Evolutionary conservation across 306 rosid species (phyloP).

Genomic region (Prunus campanulata): DNA sequence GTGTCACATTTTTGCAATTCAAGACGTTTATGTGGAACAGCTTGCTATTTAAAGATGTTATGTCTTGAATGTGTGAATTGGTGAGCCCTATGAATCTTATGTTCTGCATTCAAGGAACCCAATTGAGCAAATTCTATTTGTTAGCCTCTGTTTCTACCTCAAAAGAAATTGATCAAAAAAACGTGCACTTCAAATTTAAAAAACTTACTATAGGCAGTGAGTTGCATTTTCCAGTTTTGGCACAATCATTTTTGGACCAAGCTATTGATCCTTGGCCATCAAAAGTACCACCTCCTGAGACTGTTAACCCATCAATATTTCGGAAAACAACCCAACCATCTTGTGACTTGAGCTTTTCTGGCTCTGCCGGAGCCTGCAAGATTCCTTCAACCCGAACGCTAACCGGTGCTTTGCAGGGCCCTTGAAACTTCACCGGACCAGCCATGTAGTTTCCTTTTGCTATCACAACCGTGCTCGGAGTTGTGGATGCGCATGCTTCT

Average conservation of each 20-base stretch:
- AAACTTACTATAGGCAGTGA: conserved; percentile 9
- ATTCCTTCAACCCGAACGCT: conserved; percentile 18
- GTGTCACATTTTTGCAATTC: conserved; percentile 10
- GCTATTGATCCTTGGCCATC: conserved; percentile 33
- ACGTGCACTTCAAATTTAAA: background rate
- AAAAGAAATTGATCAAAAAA: background rate
- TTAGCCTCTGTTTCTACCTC: too few species aligned
- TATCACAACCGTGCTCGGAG: conserved; percentile 10
- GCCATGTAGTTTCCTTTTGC: conserved; percentile 11
- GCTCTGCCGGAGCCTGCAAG: conserved; percentile 14
- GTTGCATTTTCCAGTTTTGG: conserved; percentile 13
- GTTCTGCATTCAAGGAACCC: background rate
- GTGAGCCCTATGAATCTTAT: background rate
- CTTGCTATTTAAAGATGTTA: conserved; percentile 17
- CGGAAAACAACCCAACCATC: conserved; percentile 25
- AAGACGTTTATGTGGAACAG: conserved; percentile 16
- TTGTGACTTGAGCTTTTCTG: background rate
- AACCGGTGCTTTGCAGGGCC: conserved; percentile 31
- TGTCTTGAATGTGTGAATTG: conserved; percentile 7
- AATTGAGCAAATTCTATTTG: too few species aligned
- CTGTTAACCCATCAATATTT: conserved; percentile 1
- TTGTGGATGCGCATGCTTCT: conserved; percentile 21
- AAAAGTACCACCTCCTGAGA: conserved; percentile 23
- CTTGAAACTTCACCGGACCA: conserved; percentile 14
- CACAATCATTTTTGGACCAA: conserved; percentile 28